Evolutionary conservation across 129 eudicot genomes (phyloP).

Genomic region (Tanacetum coccineum): DNA sequence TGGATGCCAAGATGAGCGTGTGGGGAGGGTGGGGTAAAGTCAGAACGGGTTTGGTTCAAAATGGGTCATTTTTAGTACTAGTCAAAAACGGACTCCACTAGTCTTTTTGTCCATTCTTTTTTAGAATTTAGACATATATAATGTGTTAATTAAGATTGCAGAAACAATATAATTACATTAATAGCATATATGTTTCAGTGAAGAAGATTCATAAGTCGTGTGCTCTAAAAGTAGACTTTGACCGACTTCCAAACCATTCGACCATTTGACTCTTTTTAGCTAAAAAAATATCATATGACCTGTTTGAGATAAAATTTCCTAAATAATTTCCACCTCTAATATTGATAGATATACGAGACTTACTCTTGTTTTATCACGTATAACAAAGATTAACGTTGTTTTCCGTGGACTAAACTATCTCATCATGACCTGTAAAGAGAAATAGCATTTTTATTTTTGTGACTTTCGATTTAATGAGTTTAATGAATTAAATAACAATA

Average conservation of each 20-base stretch:
- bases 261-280: neutral
- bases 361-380: slow-evolving; percentile 66
- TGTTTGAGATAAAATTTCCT: neutral
- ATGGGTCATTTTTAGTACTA: neutral
- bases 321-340: neutral
- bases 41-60: neutral
- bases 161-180: neutral
- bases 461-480: no score
- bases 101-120: neutral
- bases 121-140: neutral
- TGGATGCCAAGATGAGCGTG: neutral
- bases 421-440: slow-evolving; percentile 47
- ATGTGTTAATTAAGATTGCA: neutral
- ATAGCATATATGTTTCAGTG: neutral
- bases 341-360: neutral
- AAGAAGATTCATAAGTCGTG: neutral
- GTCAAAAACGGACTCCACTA: neutral
- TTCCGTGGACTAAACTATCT: slow-evolving; percentile 57
- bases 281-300: neutral
- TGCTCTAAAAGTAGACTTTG: neutral
- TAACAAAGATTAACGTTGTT: slow-evolving; percentile 60
- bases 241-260: neutral
- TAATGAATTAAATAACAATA: neutral
- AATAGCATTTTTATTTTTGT: no score
- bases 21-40: neutral